Evolutionary conservation across 2,329 filamentous ascomycete species (phyloP).

Genomic region (Ramularia collo-cygni): DNA sequence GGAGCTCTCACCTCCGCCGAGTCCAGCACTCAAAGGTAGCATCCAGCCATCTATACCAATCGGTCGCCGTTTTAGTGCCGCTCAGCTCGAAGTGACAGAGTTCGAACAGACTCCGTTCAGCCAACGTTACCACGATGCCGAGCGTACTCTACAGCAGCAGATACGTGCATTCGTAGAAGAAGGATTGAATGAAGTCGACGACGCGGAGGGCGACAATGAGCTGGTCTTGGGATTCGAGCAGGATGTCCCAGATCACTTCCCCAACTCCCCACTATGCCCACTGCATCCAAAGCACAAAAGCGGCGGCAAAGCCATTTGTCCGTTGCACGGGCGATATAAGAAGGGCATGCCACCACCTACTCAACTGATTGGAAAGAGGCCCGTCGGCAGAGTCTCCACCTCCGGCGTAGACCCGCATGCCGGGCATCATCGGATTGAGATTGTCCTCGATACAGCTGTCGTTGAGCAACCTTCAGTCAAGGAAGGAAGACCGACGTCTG

Average conservation of each 20-base stretch:
- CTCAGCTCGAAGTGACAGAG: slow-evolving; percentile 21
- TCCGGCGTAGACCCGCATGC: neutral
- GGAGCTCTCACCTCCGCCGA: neutral
- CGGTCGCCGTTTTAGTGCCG: slow-evolving; percentile 4
- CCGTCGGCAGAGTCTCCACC: neutral
- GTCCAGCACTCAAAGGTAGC: neutral
- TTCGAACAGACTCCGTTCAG: slow-evolving; percentile 28
- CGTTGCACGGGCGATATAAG: slow-evolving; percentile 31
- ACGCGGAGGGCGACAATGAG: slow-evolving; percentile 18
- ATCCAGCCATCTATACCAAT: neutral
- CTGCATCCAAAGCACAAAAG: slow-evolving; percentile 31
- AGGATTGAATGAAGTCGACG: slow-evolving; percentile 18
- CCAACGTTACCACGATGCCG: slow-evolving; percentile 26
- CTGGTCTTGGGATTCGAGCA: slow-evolving; percentile 27
- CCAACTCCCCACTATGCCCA: slow-evolving; percentile 38
- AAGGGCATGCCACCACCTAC: slow-evolving; percentile 2
- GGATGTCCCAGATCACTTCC: slow-evolving; percentile 39
- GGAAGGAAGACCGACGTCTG: neutral
- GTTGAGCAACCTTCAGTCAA: neutral
- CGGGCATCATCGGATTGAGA: slow-evolving; percentile 7
- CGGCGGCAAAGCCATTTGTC: slow-evolving; percentile 33
- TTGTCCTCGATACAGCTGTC: slow-evolving; percentile 12
- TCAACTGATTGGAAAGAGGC: neutral
- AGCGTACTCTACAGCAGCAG: slow-evolving; percentile 19
- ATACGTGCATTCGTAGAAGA: slow-evolving; percentile 23